These are phyloP conservation scores for Jatropha curcas DNA, from an alignment of 345 rosid genomes.

Conservation along the genomic window DNA sequence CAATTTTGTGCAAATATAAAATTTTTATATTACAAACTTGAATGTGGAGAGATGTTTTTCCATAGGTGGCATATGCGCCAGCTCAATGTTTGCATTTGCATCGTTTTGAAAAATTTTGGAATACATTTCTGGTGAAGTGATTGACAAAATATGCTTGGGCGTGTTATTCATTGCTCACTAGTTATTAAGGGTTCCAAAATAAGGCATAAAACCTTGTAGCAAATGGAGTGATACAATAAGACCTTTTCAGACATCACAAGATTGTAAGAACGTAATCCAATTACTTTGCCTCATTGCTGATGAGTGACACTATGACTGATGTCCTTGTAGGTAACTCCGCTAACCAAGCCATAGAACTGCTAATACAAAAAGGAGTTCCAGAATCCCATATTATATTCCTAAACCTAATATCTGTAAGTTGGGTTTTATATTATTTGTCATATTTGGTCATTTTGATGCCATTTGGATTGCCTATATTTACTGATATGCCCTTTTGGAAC, in stretches of 20 bases:
- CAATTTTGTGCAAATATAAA: not conserved
- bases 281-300: not conserved
- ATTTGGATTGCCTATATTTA: not conserved
- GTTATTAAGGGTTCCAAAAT: not conserved
- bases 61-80: not conserved
- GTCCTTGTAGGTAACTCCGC: constrained; percentile 80
- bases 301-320: not conserved
- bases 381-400: constrained; percentile 95
- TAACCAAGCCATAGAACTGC: constrained; percentile 86
- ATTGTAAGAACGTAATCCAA: no score
- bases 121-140: not conserved
- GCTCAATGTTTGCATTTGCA: not conserved
- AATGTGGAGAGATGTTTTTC: not conserved
- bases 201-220: not conserved
- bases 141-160: not conserved
- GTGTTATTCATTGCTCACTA: not conserved
- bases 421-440: not conserved
- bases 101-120: not conserved
- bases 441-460: not conserved
- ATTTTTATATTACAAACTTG: not conserved
- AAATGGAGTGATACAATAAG: no score
- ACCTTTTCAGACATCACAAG: no score
- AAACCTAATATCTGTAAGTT: constrained; percentile 84
- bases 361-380: constrained; percentile 90
- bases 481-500: constrained; percentile 5